Evolutionary conservation across 371 early-diverging fungal genomes (phyloP), one percentile per base, ranked within the genome.

Genomic region (Rhizomucor pusillus): DNA sequence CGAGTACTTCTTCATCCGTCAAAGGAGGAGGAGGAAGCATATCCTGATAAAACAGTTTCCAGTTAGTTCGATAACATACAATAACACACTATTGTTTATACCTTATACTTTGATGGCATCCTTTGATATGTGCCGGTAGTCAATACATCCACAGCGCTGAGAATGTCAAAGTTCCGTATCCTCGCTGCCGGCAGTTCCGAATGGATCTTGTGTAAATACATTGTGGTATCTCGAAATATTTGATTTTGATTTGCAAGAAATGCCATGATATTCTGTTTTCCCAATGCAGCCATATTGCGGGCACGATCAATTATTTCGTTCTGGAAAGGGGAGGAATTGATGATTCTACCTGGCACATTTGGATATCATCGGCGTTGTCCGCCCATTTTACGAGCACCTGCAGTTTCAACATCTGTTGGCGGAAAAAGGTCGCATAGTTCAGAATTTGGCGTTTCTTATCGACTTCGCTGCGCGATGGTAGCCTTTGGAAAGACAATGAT

Each of bases 331-430:
- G 3, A 14, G 11, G 12, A 41, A 41, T 41, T 12, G 41, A 41
- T 29, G 29, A 7, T 5, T 29, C 33, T 68, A 85, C 85, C 76
- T 89, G 88, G 52, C 87, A 87, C 69, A 83, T 86, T 68, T 90
- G 87, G 23, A 90, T 80, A 57, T 87, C 81, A 34, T 80, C 71
- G 14, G 90, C 86, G 54, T 81, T 81, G 35, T 76, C 76, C 20
- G 89, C 85, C 89, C 89, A 90, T 62, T 86, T 80, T 29, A 87
- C 85, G 41, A 90, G 65, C 4, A 85, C 87, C 29, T 84, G 66
- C 12, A 88, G 57, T 57, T 87, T 86, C 33, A 84, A 68, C 18
- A 87, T 82, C 49, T 82, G 80, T 36, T 83, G 76, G 35, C 84
- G 71, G 41, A 80, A 71, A 46, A 81, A 70, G 4, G 80, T 82